Percentiles rank a stretch among this genome's conserved stretches.
Evolutionary conservation across 169 alveolate genomes (phyloP).

Genomic region (Plasmodium reichenowi): DNA sequence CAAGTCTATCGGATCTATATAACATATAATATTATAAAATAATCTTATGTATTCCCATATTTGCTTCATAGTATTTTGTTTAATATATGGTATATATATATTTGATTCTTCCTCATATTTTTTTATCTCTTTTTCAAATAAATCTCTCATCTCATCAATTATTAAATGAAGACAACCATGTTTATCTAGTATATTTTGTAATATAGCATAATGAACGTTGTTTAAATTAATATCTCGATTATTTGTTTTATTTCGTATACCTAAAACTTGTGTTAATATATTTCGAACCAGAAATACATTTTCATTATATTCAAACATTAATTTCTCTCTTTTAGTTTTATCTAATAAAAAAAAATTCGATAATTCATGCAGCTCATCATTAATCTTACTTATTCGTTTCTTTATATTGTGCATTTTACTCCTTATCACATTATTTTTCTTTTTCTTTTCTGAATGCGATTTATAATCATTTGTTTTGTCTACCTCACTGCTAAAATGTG

Average conservation of each 20-base stretch:
- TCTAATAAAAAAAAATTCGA: constrained; percentile 42
- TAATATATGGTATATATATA: constrained; percentile 57
- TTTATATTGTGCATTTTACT: constrained; percentile 32
- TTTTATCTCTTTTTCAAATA: constrained; percentile 58
- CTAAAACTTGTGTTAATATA: constrained; percentile 51
- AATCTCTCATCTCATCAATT: constrained; percentile 46
- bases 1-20: constrained; percentile 71
- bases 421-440: constrained; percentile 11
- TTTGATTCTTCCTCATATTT: constrained; percentile 58
- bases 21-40: constrained; percentile 55
- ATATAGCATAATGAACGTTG: constrained; percentile 51
- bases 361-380: constrained; percentile 39
- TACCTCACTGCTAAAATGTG: too few species aligned
- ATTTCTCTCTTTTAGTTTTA: constrained; percentile 33
- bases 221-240: constrained; percentile 16
- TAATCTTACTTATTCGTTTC: constrained; percentile 25
- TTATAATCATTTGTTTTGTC: neutral
- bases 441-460: neutral
- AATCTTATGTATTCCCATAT: constrained; percentile 71
- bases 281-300: constrained; percentile 34
- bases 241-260: constrained; percentile 23
- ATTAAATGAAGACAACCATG: constrained; percentile 44
- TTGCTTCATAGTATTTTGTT: constrained; percentile 48
- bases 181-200: constrained; percentile 31
- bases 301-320: constrained; percentile 24